Base-by-base conservation (phyloP, 2,329 filamentous ascomycete species). In the Fusarium clavum region DNA sequence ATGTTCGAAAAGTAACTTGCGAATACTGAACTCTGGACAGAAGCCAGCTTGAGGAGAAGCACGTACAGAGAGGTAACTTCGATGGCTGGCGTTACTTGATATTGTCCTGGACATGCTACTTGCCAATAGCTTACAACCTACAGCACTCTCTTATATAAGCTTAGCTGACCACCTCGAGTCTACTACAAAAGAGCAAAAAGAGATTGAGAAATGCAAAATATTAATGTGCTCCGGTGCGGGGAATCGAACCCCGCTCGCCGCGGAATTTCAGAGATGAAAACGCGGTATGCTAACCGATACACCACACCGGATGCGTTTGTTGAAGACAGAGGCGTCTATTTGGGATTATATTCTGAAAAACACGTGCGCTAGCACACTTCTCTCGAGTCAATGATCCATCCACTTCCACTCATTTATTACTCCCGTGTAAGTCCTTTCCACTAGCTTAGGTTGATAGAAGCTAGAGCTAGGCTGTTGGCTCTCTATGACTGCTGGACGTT, bases 211-310 rank as follows among this genome's bases (percentile, higher is more conserved):
- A 12, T n/a, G 34, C 34, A 38, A 38, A 38, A 38, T 18, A 12
- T 4, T 14, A 6, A 3, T 1, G 18, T n/a, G 14, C 68, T 71
- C 69, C 69, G 69, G 48, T 69, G 61, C 57, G 49, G 69, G 69
- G 69, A 71, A 46, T 71, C 65, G 69, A 71, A 71, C 69, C 69
- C 69, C 53, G 57, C 64, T 65, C 69, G 64, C 69, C 68, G 69
- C 69, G 68, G 69, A 5, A 18, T 22, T 64, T 48, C 5, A 43
- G 5, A 43, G 16, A 48, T 71, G 69, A 71, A 71, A 71, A 71
- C 68, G 69, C 69, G 69, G 69, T 57, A 71, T 72, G 69, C 56
- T 71, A 69, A 60, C 69, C 69, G 69, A 68, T 71, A 71, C 69
- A 71, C 69, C 65, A 71, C 61, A 66, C 65, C 69, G 69, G 69